phyloP scores from a whole-genome alignment of 2,329 filamentous ascomycete species.

The Emmonsia crescens region DNA sequence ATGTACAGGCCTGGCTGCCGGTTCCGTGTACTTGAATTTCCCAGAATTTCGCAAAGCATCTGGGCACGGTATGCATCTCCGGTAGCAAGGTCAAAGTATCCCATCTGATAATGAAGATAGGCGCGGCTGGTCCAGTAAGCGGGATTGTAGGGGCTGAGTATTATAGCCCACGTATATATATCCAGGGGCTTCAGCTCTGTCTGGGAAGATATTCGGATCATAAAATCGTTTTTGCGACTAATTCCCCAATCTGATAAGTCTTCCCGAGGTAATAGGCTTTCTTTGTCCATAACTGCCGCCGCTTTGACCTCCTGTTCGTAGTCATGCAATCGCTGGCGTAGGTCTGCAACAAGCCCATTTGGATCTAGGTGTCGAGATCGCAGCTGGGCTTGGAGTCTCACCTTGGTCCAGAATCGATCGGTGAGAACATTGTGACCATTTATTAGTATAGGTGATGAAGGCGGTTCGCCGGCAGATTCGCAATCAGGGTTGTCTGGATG shows the following conservation, averaged over 20 bases:
- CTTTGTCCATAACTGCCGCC: constrained; percentile 2
- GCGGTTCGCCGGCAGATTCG: neutral
- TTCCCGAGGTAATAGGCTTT: constrained; percentile 17
- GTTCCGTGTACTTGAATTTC: constrained; percentile 15
- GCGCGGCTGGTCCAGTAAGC: constrained; percentile 28
- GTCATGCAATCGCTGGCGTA: constrained; percentile 16
- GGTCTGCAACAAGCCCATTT: constrained; percentile 6
- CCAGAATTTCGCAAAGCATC: constrained; percentile 23
- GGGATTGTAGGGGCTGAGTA: constrained; percentile 27
- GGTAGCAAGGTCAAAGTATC: constrained; percentile 26
- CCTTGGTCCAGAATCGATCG: constrained; percentile 13
- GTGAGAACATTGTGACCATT: constrained; percentile 11
- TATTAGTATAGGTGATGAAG: constrained; percentile 4
- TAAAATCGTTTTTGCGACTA: constrained; percentile 10
- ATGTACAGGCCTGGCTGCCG: constrained; percentile 20
- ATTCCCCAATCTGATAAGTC: constrained; percentile 22
- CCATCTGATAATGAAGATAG: constrained; percentile 25
- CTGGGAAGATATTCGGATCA: constrained; percentile 12
- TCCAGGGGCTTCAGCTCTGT: constrained; percentile 19
- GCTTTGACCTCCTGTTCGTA: constrained; percentile 12
- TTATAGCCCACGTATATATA: constrained; percentile 28
- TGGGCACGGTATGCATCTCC: constrained; percentile 28
- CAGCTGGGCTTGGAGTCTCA: constrained; percentile 6
- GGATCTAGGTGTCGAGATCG: neutral
- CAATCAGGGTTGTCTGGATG: neutral